Evolutionary conservation across 164 flowering plant species (phyloP).

Genomic region (Stephania cephalantha): DNA sequence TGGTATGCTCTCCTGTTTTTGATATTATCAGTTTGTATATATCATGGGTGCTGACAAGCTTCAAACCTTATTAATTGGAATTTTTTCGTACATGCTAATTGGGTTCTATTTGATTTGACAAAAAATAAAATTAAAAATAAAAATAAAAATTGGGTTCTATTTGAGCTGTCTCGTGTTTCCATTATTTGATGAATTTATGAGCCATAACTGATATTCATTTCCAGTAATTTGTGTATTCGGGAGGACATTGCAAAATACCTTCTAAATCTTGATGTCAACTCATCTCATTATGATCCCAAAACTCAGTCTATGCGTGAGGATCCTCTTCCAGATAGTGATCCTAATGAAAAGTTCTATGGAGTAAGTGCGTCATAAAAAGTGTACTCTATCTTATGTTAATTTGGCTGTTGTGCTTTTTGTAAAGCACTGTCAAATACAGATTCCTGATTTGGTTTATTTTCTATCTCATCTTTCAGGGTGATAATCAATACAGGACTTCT

Average conservation of each 20-base stretch:
- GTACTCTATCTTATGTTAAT: neutral
- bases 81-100: too few relatives aligned
- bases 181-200: neutral
- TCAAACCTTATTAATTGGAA: neutral
- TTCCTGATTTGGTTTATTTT: neutral
- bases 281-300: conserved; percentile 85
- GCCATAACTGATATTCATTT: conserved; percentile 7
- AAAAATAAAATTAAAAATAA: too few relatives aligned
- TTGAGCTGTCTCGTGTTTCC: neutral
- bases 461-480: conserved; percentile 38
- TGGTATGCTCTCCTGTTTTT: neutral
- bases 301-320: conserved; percentile 92
- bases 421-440: neutral
- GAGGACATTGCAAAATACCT: conserved; percentile 92
- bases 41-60: neutral
- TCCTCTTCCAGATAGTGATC: conserved; percentile 86
- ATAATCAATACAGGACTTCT: conserved; percentile 58
- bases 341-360: conserved; percentile 73
- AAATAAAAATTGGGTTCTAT: neutral
- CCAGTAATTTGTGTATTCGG: conserved; percentile 83
- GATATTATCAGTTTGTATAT: neutral
- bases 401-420: neutral
- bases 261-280: conserved; percentile 82
- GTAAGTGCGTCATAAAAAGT: conserved; percentile 24
- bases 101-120: neutral